Conservation (phyloP, 140 eudicot genomes). For the Flaveria floridana region DNA sequence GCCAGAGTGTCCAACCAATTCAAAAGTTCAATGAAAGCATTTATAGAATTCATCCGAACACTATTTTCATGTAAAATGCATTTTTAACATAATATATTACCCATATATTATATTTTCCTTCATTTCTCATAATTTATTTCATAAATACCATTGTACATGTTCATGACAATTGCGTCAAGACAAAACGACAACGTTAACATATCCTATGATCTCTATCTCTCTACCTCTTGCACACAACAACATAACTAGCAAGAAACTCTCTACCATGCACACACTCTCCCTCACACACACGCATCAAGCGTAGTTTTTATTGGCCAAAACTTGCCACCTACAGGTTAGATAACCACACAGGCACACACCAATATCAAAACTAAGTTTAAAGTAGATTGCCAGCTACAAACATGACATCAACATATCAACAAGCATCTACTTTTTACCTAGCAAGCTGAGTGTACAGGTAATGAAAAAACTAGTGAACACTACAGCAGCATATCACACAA, state of each 20-base stretch:
- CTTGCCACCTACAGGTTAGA: not conserved
- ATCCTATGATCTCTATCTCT: not conserved
- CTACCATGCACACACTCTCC: not conserved
- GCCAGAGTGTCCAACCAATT: not conserved
- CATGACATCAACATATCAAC: slow-evolving; percentile 12
- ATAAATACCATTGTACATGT: not conserved
- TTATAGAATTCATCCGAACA: not conserved
- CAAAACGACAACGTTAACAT: not conserved
- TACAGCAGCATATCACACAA: slow-evolving; percentile 1
- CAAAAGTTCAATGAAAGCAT: not conserved
- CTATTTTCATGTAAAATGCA: slow-evolving; percentile 7
- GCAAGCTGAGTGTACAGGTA: slow-evolving; percentile 1
- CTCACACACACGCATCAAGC: not conserved
- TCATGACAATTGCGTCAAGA: slow-evolving; percentile 3
- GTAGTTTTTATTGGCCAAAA: not conserved
- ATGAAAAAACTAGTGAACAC: slow-evolving; percentile 1
- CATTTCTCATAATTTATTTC: not conserved
- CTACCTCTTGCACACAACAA: not conserved
- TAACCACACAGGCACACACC: not conserved
- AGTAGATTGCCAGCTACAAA: slow-evolving; percentile 16
- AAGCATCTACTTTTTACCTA: not conserved
- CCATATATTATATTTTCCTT: not conserved
- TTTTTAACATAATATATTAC: not conserved
- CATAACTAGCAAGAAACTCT: not conserved
- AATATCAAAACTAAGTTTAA: not conserved